These are phyloP conservation scores for Quillaja saponaria DNA, from an alignment of 306 rosid genomes.

Conservation along the genomic window DNA sequence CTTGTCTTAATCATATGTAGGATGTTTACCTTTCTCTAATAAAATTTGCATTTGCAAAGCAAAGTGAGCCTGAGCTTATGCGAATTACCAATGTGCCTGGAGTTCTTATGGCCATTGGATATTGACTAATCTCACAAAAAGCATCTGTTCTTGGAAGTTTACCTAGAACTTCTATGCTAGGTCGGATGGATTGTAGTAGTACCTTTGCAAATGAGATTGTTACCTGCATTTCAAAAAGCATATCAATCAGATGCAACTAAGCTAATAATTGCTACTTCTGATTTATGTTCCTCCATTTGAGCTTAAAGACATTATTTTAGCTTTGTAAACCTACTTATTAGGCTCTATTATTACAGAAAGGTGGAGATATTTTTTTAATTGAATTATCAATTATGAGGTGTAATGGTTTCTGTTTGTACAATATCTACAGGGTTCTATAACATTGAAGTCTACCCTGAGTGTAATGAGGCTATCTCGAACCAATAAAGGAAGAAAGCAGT, in stretches of 20 bases:
- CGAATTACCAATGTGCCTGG: slow-evolving; percentile 62
- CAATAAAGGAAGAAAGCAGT: too few relatives aligned
- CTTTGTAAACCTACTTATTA: too few relatives aligned
- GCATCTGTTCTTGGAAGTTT: slow-evolving; percentile 71
- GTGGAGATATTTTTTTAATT: too few relatives aligned
- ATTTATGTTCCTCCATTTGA: neutral
- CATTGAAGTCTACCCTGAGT: too few relatives aligned
- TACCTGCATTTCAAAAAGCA: slow-evolving; percentile 68
- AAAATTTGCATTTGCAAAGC: slow-evolving; percentile 86
- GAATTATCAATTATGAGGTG: too few relatives aligned
- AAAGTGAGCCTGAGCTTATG: slow-evolving; percentile 65
- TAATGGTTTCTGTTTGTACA: too few relatives aligned
- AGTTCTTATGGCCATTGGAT: slow-evolving; percentile 71
- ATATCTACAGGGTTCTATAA: too few relatives aligned
- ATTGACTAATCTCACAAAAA: slow-evolving; percentile 62
- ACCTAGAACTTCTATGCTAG: slow-evolving; percentile 75
- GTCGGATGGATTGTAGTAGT: slow-evolving; percentile 56
- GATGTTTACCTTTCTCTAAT: slow-evolving; percentile 56
- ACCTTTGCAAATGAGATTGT: slow-evolving; percentile 71
- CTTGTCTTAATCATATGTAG: neutral
- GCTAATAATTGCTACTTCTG: too few relatives aligned
- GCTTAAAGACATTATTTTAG: too few relatives aligned
- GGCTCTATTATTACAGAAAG: too few relatives aligned
- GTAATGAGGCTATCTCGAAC: too few relatives aligned
- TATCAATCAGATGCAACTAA: neutral